phyloP scores from a whole-genome alignment of 352 stramenopile species.

The Globisporangium irregulare region DNA sequence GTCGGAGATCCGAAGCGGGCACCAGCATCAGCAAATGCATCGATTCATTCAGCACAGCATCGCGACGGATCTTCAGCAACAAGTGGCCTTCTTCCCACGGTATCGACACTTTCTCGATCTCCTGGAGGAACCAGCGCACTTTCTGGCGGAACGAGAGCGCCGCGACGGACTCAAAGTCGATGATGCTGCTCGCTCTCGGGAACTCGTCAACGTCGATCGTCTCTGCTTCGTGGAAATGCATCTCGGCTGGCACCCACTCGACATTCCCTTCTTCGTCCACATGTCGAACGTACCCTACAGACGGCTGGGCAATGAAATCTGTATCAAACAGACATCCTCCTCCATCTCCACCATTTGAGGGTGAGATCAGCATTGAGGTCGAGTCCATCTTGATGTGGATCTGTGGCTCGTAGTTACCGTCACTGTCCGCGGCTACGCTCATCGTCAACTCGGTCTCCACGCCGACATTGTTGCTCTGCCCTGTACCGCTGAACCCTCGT shows the following conservation, averaged over 20 bases:
- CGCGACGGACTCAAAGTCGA: conserved; percentile 76
- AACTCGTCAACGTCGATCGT: conserved; percentile 74
- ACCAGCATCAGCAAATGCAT: conserved; percentile 84
- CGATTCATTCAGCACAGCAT: conserved; percentile 71
- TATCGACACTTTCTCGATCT: conserved; percentile 71
- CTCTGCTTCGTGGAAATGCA: conserved; percentile 54
- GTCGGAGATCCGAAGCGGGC: conserved; percentile 58
- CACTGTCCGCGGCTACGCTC: conserved; percentile 31
- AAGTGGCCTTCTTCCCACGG: conserved; percentile 80
- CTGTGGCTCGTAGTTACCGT: conserved; percentile 44
- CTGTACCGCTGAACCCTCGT: conserved; percentile 12
- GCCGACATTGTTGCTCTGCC: conserved; percentile 24
- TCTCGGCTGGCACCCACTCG: conserved; percentile 71
- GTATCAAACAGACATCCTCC: conserved; percentile 12
- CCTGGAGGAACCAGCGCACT: conserved; percentile 74
- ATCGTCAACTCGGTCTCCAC: conserved; percentile 77
- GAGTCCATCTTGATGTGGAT: conserved; percentile 42
- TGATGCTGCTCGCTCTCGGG: conserved; percentile 60
- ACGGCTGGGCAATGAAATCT: conserved; percentile 60
- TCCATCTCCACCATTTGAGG: conserved; percentile 1
- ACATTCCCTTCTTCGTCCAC: conserved; percentile 66
- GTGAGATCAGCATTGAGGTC: conserved; percentile 11
- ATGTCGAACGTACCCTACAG: conserved; percentile 73
- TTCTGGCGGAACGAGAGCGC: conserved; percentile 71
- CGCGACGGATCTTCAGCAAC: conserved; percentile 74